These are phyloP conservation scores for Trichoderma aggressivum DNA, from an alignment of 2,329 filamentous ascomycete genomes.

Conservation along the genomic window DNA sequence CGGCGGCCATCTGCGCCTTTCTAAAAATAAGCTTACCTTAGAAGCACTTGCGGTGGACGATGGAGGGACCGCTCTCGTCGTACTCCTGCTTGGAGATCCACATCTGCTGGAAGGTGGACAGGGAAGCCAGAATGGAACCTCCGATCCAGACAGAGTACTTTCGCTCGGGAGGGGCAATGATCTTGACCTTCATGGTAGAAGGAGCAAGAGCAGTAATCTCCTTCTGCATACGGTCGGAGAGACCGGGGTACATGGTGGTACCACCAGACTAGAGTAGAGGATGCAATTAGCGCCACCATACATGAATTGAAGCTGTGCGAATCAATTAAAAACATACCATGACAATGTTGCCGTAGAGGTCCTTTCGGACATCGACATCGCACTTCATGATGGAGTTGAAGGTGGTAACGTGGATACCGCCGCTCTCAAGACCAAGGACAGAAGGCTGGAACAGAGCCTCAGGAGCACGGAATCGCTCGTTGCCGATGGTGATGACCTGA, in stretches of 20 bases:
- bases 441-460: slow-evolving; percentile 99
- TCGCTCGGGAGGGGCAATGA: slow-evolving; percentile 99
- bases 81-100: slow-evolving; percentile 99
- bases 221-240: slow-evolving; percentile 99
- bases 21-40: slow-evolving; percentile 60
- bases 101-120: slow-evolving; percentile 99
- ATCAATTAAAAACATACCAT: slow-evolving; percentile 74
- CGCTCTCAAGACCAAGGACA: slow-evolving; percentile 95
- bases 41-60: slow-evolving; percentile 99
- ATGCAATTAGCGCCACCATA: neutral
- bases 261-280: slow-evolving; percentile 79
- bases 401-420: slow-evolving; percentile 98
- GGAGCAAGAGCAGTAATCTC: slow-evolving; percentile 99
- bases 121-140: slow-evolving; percentile 98
- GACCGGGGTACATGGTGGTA: slow-evolving; percentile 99
- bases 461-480: slow-evolving; percentile 99
- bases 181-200: slow-evolving; percentile 99
- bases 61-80: slow-evolving; percentile 99
- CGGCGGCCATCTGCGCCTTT: neutral
- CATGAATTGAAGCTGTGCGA: neutral
- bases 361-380: slow-evolving; percentile 99
- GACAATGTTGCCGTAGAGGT: slow-evolving; percentile 99
- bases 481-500: slow-evolving; percentile 99
- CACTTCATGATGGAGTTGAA: slow-evolving; percentile 99
- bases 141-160: slow-evolving; percentile 99